Percentiles rank a stretch among this genome's conserved stretches.
Conservation (phyloP, 495 filamentous ascomycete species). For the Aspergillus nidulans region DNA sequence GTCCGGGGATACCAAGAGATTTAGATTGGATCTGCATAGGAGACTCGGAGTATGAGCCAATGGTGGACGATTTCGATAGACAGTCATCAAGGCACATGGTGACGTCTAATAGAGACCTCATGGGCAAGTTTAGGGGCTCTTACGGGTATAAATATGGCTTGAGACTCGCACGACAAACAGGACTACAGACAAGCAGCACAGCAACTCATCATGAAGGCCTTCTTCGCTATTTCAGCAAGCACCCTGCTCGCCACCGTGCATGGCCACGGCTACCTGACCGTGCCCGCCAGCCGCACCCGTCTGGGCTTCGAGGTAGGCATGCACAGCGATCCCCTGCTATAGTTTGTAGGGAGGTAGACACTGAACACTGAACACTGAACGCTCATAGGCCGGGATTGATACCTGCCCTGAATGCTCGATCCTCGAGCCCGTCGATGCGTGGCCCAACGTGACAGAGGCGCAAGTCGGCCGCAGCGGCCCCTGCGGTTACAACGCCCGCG, state of each 20-base stretch:
- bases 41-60: not conserved
- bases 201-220: not conserved
- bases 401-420: slow-evolving; percentile 55
- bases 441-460: slow-evolving; percentile 46
- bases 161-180: not conserved
- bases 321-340: not conserved
- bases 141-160: too few relatives aligned
- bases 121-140: too few relatives aligned
- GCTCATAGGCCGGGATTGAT: slow-evolving; percentile 42
- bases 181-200: not conserved
- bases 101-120: too few relatives aligned
- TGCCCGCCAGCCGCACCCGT: slow-evolving; percentile 43
- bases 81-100: not conserved
- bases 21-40: not conserved
- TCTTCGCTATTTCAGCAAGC: not conserved
- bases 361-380: not conserved
- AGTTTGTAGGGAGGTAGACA: too few relatives aligned
- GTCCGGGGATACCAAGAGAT: not conserved
- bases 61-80: not conserved
- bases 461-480: slow-evolving; percentile 48
- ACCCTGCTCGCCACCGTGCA: not conserved
- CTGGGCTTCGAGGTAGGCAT: slow-evolving; percentile 41
- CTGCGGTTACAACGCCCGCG: slow-evolving; percentile 54
- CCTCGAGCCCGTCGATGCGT: slow-evolving; percentile 49
- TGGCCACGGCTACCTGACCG: slow-evolving; percentile 45